A percentile compares a stretch with the other conserved stretches of the same genome.
These are phyloP conservation scores for Globisporangium barbulae DNA, from an alignment of 352 stramenopile species.

Conservation along the genomic window DNA sequence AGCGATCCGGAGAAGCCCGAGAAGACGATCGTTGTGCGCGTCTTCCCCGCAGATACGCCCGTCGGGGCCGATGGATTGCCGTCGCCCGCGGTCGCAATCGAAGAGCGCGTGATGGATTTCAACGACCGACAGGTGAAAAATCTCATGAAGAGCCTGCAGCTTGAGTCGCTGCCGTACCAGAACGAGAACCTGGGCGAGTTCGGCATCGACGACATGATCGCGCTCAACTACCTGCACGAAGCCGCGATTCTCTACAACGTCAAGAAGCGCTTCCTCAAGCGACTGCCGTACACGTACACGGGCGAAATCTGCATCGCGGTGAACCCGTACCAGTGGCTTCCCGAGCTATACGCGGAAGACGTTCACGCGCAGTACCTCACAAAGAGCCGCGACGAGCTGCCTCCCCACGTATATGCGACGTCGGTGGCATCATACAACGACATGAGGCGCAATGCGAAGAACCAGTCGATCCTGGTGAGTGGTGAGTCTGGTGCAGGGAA, in stretches of 20 bases:
- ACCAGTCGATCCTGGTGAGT: conserved; percentile 87
- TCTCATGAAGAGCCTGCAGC: conserved; percentile 55
- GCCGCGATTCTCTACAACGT: conserved; percentile 91
- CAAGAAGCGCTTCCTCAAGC: conserved; percentile 76
- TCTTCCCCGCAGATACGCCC: conserved; percentile 30
- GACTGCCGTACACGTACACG: conserved; percentile 95
- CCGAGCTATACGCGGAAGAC: conserved; percentile 81
- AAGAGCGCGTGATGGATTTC: conserved; percentile 73
- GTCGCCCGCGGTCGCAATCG: conserved; percentile 20
- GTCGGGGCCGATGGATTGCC: conserved; percentile 9
- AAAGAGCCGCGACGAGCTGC: conserved; percentile 49
- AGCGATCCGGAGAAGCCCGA: conserved; percentile 48
- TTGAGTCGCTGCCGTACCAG: conserved; percentile 77
- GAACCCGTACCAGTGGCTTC: conserved; percentile 94
- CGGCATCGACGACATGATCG: conserved; percentile 86
- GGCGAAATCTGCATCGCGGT: conserved; percentile 96
- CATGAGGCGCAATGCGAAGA: conserved; percentile 56
- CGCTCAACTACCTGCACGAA: conserved; percentile 89
- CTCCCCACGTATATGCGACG: conserved; percentile 68
- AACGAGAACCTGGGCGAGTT: conserved; percentile 58
- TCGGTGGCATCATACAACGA: conserved; percentile 69
- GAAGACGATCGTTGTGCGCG: conserved; percentile 55
- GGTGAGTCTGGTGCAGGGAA: conserved; percentile 86
- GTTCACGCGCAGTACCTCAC: conserved; percentile 66
- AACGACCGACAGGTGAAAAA: conserved; percentile 64